Conservation (phyloP, 306 rosid species). For the Glycine soja region DNA sequence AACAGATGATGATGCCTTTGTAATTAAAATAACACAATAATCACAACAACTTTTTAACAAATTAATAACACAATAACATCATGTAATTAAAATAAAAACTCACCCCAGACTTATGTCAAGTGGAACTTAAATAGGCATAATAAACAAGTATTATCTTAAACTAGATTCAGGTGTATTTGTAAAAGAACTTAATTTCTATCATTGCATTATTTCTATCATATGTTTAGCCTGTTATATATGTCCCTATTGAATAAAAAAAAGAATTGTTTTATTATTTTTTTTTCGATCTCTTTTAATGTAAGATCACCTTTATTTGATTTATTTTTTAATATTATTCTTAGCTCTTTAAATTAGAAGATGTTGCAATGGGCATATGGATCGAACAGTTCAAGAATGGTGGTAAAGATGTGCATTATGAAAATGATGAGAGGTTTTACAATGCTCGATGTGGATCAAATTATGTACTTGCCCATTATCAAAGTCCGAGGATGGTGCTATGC, state of each 20-base stretch:
- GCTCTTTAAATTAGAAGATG: slow-evolving; percentile 97
- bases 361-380: slow-evolving; percentile 96
- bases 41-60: too few species aligned
- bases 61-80: too few species aligned
- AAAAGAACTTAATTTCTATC: slow-evolving; percentile 3
- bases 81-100: too few species aligned
- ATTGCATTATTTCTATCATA: slow-evolving; percentile 8
- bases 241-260: background rate
- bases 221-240: slow-evolving; percentile 6
- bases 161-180: background rate
- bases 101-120: background rate
- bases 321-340: slow-evolving; percentile 34
- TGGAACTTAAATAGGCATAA: slow-evolving; percentile 29
- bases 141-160: slow-evolving; percentile 11
- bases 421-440: slow-evolving; percentile 82
- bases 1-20: slow-evolving; percentile 96
- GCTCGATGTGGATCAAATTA: slow-evolving; percentile 84
- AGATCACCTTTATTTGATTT: slow-evolving; percentile 3
- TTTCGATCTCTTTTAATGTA: background rate
- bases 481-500: slow-evolving; percentile 81
- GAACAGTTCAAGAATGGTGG: slow-evolving; percentile 72
- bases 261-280: background rate
- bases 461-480: slow-evolving; percentile 87
- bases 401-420: slow-evolving; percentile 69
- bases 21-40: too few species aligned